Conservation (phyloP, 2,329 filamentous ascomycete genomes). For the Aspergillus fumigatus region DNA sequence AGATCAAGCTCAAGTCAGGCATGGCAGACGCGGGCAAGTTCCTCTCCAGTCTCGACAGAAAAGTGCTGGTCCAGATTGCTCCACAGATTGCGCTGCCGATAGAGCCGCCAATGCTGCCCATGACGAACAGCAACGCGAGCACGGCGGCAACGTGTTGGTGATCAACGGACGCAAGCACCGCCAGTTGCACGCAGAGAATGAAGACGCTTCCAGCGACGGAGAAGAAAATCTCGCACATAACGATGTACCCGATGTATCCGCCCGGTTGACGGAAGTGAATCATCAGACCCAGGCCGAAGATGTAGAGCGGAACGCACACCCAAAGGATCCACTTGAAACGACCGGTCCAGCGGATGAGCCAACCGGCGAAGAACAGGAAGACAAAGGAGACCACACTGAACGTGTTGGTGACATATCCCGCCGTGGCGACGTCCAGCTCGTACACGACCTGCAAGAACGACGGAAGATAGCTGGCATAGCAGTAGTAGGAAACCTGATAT, state of each 20-base stretch:
- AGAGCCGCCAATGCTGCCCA: constrained; percentile 28
- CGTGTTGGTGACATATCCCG: constrained; percentile 44
- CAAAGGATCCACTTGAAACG: constrained; percentile 48
- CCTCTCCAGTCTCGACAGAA: constrained; percentile 34
- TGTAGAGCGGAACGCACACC: constrained; percentile 45
- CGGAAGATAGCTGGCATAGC: constrained; percentile 26
- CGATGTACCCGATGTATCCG: constrained; percentile 44
- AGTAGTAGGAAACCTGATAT: constrained; percentile 17
- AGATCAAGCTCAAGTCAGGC: constrained; percentile 6
- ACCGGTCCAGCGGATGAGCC: constrained; percentile 45
- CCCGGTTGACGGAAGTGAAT: constrained; percentile 48
- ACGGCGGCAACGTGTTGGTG: constrained; percentile 51
- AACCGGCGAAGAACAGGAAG: constrained; percentile 50
- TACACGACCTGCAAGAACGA: constrained; percentile 36
- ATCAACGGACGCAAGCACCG: constrained; percentile 47
- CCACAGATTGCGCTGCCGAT: constrained; percentile 27
- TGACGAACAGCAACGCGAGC: constrained; percentile 42
- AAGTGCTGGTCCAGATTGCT: constrained; percentile 30
- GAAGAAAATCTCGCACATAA: constrained; percentile 54
- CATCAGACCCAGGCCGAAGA: constrained; percentile 49
- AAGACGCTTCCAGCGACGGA: constrained; percentile 49
- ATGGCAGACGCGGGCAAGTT: constrained; percentile 25
- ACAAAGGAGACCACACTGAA: constrained; percentile 52
- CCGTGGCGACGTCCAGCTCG: constrained; percentile 22
- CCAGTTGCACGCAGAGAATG: constrained; percentile 50